Base-by-base conservation (phyloP, 371 early-diverging fungal species). In the Mycotypha africana region DNA sequence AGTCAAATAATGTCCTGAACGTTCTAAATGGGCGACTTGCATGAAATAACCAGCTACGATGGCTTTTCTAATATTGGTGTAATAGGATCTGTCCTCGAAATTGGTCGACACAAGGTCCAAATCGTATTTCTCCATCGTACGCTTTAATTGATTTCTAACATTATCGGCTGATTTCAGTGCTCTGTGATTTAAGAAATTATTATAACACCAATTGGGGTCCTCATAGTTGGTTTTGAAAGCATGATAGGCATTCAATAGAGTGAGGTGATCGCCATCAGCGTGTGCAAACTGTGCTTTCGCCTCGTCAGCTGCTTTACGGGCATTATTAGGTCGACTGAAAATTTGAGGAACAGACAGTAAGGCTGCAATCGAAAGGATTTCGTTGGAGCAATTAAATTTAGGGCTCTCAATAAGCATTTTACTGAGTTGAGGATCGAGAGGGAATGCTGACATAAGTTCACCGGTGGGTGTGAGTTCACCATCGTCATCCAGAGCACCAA, bases 11-110 rank as follows among this genome's bases (percentile, higher is more conserved):
- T 87, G 86, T 1, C 93, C 93, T 4, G 81, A 80, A 24, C 86
- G 76, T 51, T 95, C 94, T 41, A 89, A 63, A 64, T 96, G 93
- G 1, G 95, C 98, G 1, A 90, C 94, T 62, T 97, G 96, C 98
- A 97, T 97, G 62, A 96, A 97, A 76, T 87, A 96, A 16, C 97
- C 97, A 11, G 89, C 69, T 0, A 83, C 65, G 50, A 98, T 63
- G 1, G 97, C 93, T 58, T 81, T 79, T 45, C 95, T 81, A 45
- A 97, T 93, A 39, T 88, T 90, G 19, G 65, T 67, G 58, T 91
- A 94, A 39, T 91, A 94, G 9, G 71, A 60, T 45, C 78, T 70
- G 49, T 84, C 82, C 31, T 82, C 83, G 58, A 88, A 88, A n/a
- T 76, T 61, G 20, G 85, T 85, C 0, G 87, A 85, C 6, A 85